Percentiles rank a stretch among this genome's conserved stretches.
Conservation (phyloP, 306 rosid species). For the Pyrus bretschneideri region DNA sequence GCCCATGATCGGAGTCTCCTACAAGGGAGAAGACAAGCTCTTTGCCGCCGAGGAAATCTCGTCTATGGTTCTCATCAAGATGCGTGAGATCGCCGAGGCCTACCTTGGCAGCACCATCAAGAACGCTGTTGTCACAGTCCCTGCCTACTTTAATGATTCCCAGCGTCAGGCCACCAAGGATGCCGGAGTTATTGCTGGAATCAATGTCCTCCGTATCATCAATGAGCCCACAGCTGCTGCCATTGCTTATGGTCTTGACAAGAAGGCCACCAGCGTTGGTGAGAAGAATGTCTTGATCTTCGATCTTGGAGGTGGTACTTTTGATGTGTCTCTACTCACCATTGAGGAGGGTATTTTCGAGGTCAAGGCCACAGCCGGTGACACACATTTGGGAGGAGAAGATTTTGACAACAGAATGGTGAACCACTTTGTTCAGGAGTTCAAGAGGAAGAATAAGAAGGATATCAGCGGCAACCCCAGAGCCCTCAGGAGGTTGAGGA, state of each 20-base stretch:
- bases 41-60: constrained; percentile 64
- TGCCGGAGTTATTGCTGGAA: constrained; percentile 67
- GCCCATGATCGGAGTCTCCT: constrained; percentile 49
- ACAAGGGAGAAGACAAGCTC: constrained; percentile 65
- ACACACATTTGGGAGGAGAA: constrained; percentile 68
- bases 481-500: constrained; percentile 66
- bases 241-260: constrained; percentile 70
- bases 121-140: constrained; percentile 65
- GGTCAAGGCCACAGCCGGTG: constrained; percentile 73
- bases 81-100: constrained; percentile 75
- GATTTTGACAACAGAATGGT: constrained; percentile 69
- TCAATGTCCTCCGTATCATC: constrained; percentile 55
- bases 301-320: constrained; percentile 71
- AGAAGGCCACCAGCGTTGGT: constrained; percentile 67
- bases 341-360: constrained; percentile 75
- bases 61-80: constrained; percentile 58
- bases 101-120: constrained; percentile 49
- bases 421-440: constrained; percentile 63
- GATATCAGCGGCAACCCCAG: constrained; percentile 70
- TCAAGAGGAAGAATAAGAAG: constrained; percentile 65
- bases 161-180: constrained; percentile 76
- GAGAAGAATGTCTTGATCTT: constrained; percentile 66
- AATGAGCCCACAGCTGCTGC: constrained; percentile 71
- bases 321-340: constrained; percentile 62
- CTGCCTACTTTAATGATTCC: constrained; percentile 63